A percentile compares a stretch with the other conserved stretches of the same genome.
These are phyloP conservation scores for Chlorella sp. DNA, from an alignment of 139 green algal genomes.

Conservation along the genomic window DNA sequence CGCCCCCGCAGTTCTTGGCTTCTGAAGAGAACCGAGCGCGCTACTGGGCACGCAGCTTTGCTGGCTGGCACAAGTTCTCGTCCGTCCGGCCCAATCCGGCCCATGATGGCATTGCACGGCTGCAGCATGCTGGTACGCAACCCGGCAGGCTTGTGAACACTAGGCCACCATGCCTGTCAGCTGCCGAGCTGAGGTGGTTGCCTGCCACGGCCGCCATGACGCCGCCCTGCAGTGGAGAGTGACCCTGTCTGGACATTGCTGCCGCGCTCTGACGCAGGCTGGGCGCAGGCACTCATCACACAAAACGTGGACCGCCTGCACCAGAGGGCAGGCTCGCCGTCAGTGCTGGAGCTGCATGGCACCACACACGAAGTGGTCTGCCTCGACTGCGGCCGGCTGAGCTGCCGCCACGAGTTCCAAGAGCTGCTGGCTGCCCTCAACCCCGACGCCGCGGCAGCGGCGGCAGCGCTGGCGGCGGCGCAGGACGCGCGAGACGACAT, in stretches of 20 bases:
- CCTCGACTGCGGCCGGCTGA: conserved; percentile 67
- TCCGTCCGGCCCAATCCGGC: conserved; percentile 69
- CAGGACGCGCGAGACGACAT: neutral
- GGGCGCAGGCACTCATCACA: conserved; percentile 83
- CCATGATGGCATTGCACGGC: conserved; percentile 71
- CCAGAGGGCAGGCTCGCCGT: conserved; percentile 62
- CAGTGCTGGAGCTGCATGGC: conserved; percentile 94
- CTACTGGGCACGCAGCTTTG: conserved; percentile 93
- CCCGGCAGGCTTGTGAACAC: too few relatives aligned
- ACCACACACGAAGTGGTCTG: conserved; percentile 91
- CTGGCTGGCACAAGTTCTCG: conserved; percentile 88
- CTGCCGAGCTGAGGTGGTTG: too few relatives aligned
- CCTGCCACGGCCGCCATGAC: too few relatives aligned
- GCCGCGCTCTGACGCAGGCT: conserved; percentile 53
- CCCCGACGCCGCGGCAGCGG: conserved; percentile 52
- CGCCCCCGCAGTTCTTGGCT: conserved; percentile 82
- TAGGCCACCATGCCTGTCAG: too few relatives aligned
- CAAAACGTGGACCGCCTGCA: conserved; percentile 99
- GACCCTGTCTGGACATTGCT: too few relatives aligned
- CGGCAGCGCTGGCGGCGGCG: conserved; percentile 40
- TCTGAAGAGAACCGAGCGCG: conserved; percentile 59
- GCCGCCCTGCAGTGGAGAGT: too few relatives aligned
- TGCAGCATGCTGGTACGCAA: conserved; percentile 70
- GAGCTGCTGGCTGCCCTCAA: conserved; percentile 71
- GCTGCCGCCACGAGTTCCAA: conserved; percentile 68